Base-by-base conservation (phyloP, 768 basidiomycete genomes). In the Mycena epipterygia region DNA sequence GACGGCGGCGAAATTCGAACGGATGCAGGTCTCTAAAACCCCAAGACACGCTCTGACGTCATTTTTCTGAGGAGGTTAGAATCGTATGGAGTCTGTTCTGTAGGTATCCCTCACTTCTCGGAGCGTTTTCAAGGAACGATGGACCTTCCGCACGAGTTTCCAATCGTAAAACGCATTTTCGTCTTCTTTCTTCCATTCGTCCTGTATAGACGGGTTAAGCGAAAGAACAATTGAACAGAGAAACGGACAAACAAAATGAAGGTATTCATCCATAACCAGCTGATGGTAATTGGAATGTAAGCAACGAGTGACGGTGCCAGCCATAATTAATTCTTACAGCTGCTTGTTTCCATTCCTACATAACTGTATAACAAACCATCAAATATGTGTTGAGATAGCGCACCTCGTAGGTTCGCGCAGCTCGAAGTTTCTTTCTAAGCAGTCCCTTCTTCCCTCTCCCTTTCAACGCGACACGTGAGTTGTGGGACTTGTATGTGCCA, bases 111-210 rank as follows among this genome's bases (percentile, higher is more conserved):
- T 48, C 33, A 73, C 72, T 48, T 91, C 89, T 73, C 97, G 85
- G 32, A 96, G 80, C 27, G 83, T 87, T 68, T 82, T 89, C 59
- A 98, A 82, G 0, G 95, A 97, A 37, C 89, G 87, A 72, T 88
- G 88, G 30, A 97, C 95, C 86, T 93, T 95, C 70, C 88, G 85
- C 23, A 97, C 90, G 63, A 99, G 86, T 71, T 91, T 90, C 89
- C 93, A 97, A 75, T 99, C 98, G 78, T 97, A 98, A 73, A 92
- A 98, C 2, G 90, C 84, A 79, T 97, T 95, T 75, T 96, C 94
- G 52, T 97, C 94, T 14, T 90, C 79, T 60, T 84, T 86, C 79
- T 99, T 99, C 98, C 98, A 99, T 63, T 91, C 90, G 64, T 95
- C 87, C 71, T 72, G 56, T 1, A 48, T 27, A 12, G 25, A 23